Percentiles rank a stretch among this genome's conserved stretches.
Conservation (phyloP, 441 rosid genomes). For the Jatropha podagrica region DNA sequence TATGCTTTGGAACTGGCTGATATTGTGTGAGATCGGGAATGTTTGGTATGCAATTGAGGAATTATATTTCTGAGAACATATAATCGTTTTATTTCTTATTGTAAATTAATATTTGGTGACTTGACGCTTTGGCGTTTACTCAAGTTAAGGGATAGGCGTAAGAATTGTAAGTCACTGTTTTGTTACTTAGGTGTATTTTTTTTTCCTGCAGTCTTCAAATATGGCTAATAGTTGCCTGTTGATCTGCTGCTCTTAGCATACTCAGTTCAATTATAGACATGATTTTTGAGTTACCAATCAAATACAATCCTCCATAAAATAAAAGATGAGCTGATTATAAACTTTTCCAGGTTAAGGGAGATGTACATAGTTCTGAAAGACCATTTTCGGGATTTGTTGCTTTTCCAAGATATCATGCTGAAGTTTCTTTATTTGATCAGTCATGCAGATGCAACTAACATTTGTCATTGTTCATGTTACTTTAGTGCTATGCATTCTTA, state of each 20-base stretch:
- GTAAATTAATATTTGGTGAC: not conserved
- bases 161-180: too few species aligned
- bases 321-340: not conserved
- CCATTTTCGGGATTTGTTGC: not conserved
- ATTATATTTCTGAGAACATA: not conserved
- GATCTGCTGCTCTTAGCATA: not conserved
- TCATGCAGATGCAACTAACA: not conserved
- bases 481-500: not conserved
- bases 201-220: not conserved
- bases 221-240: not conserved
- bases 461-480: not conserved
- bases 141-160: too few species aligned
- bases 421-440: not conserved
- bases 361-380: not conserved
- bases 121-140: not conserved
- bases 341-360: not conserved
- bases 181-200: not conserved
- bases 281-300: not conserved
- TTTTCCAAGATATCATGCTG: not conserved
- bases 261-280: too few species aligned
- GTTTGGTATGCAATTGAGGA: not conserved
- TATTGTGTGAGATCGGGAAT: not conserved
- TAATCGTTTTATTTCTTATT: not conserved
- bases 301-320: not conserved
- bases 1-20: not conserved